These are phyloP conservation scores for Schizosaccharomyces octosporus DNA, from an alignment of 805 yeast genomes.

Conservation along the genomic window DNA sequence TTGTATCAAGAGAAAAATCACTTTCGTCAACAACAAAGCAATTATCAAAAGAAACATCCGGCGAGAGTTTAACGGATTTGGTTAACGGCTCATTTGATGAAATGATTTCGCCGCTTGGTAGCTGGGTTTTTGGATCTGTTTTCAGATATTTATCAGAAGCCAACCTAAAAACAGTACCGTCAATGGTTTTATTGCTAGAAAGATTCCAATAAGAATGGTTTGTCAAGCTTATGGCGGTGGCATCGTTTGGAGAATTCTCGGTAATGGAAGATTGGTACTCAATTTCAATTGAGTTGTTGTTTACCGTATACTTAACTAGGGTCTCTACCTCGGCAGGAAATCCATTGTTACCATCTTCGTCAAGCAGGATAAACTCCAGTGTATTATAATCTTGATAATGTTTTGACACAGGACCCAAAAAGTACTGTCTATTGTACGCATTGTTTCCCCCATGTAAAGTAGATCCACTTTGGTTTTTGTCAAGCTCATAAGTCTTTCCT, in stretches of 20 bases:
- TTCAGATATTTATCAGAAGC: not conserved
- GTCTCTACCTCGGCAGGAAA: conserved; percentile 35
- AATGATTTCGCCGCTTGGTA: conserved; percentile 21
- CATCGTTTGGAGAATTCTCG: conserved; percentile 9
- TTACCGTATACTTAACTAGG: conserved; percentile 22
- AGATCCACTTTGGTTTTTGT: conserved; percentile 19
- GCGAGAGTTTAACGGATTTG: conserved; percentile 1
- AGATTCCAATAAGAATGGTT: conserved; percentile 38
- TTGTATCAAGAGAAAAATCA: conserved; percentile 22
- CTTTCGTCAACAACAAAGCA: conserved; percentile 20
- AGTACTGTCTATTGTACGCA: conserved; percentile 27
- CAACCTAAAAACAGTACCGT: conserved; percentile 12
- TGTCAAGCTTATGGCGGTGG: conserved; percentile 30
- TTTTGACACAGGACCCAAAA: conserved; percentile 31
- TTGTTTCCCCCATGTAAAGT: conserved; percentile 30
- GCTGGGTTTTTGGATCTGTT: conserved; percentile 9
- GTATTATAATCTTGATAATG: conserved; percentile 18
- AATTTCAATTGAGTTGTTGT: conserved; percentile 17
- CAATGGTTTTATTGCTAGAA: conserved; percentile 12
- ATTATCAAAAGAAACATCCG: conserved; percentile 22
- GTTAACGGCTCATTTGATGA: not conserved
- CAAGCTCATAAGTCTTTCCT: conserved; percentile 20
- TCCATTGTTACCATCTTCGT: conserved; percentile 13
- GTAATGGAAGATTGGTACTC: conserved; percentile 23
- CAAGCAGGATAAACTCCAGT: not conserved